phyloP scores from a whole-genome alignment of 441 rosid species.

The Raphanus hybrid region DNA sequence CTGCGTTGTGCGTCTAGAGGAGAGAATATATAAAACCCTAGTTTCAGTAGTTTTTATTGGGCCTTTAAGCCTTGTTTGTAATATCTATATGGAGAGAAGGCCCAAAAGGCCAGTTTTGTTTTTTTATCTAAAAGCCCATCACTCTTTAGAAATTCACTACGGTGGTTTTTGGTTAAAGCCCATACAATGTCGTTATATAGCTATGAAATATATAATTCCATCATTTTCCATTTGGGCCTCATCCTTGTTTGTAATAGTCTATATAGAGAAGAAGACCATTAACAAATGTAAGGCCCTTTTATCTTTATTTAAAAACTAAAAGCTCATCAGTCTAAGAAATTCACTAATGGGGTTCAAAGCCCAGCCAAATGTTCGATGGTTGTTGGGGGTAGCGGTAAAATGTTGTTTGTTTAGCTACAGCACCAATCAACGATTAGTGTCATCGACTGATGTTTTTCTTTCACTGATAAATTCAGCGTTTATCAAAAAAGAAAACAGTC shows the following conservation, averaged over 20 bases:
- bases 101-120: neutral
- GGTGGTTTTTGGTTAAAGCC: neutral
- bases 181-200: neutral
- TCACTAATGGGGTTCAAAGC: neutral
- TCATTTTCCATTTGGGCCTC: neutral
- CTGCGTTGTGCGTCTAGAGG: slow-evolving; percentile 10
- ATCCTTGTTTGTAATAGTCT: neutral
- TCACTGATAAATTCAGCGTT: no score
- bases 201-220: neutral
- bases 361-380: neutral
- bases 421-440: no score
- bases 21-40: slow-evolving; percentile 43
- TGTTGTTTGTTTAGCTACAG: no score
- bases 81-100: neutral
- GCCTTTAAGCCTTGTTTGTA: neutral
- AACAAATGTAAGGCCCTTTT: neutral
- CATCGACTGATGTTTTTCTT: no score
- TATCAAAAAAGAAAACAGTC: no score
- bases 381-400: no score
- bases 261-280: neutral
- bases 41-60: neutral
- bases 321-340: neutral
- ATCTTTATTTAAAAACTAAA: neutral
- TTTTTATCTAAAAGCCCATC: neutral
- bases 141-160: neutral